Percentiles rank a stretch among this genome's conserved stretches.
Evolutionary conservation across 768 basidiomycete genomes (phyloP).

Genomic region (Pisolithus microcarpus): DNA sequence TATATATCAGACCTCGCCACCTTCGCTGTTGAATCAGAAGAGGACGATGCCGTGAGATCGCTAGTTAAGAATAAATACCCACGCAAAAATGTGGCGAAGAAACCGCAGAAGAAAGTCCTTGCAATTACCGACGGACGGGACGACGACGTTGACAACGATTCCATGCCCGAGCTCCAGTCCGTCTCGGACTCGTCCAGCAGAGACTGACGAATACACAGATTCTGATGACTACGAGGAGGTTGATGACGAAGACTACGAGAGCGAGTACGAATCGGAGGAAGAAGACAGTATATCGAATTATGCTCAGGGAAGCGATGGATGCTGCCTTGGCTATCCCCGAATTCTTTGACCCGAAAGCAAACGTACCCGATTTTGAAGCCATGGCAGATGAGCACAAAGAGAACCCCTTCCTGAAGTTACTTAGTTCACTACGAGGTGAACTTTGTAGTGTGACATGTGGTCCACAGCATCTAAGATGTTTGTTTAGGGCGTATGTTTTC

Average conservation of each 20-base stretch:
- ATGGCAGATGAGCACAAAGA: conserved; percentile 47
- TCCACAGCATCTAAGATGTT: conserved; percentile 1
- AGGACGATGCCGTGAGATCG: conserved; percentile 13
- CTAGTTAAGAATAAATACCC: conserved; percentile 9
- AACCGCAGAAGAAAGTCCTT: conserved; percentile 35
- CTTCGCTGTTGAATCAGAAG: conserved; percentile 19
- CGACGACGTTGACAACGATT: conserved; percentile 38
- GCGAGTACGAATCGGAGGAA: conserved; percentile 57
- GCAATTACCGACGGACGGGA: conserved; percentile 43
- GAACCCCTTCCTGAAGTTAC: conserved; percentile 73
- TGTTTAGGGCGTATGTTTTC: conserved; percentile 58
- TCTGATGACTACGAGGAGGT: conserved; percentile 29
- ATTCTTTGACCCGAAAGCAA: conserved; percentile 45
- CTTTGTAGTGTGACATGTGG: not conserved
- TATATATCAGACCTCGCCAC: conserved; percentile 21
- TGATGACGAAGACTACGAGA: conserved; percentile 34
- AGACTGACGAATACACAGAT: conserved; percentile 29
- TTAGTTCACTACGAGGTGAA: conserved; percentile 67
- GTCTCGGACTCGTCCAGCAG: conserved; percentile 56
- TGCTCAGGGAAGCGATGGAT: conserved; percentile 70
- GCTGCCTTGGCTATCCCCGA: conserved; percentile 49
- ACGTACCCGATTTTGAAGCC: conserved; percentile 38
- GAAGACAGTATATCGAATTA: conserved; percentile 57
- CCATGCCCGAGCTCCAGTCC: conserved; percentile 63
- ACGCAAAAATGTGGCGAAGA: conserved; percentile 14